Evolutionary conservation across 2,329 filamentous ascomycete species (phyloP), one percentile per base, ranked within the genome.

Genomic region (Cladophialophora immunda): DNA sequence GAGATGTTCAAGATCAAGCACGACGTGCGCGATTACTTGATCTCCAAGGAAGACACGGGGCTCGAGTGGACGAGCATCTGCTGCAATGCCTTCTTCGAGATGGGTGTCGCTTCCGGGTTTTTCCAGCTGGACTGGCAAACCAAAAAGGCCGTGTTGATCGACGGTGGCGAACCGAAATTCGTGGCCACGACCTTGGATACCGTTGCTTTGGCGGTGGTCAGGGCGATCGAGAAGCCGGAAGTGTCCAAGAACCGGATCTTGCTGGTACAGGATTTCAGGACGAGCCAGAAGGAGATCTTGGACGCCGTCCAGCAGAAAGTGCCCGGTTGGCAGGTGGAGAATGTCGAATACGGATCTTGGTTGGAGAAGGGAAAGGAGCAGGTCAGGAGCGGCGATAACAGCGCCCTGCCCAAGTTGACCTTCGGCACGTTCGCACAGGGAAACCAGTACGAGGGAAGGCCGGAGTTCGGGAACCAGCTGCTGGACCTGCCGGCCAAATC

Each of bases 201-300:
- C 0, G 72, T 88, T 7, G 85, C 76, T 0, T 76, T 82, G 22
- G 83, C 81, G 0, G 79, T 89, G 0, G 81, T 82, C 0, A 81
- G 81, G 0, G 76, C 86, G 0, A 73, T 88, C 0, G 65, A 72
- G 17, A 79, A 86, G 64, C 81, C 79, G 0, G 81, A 84, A 1
- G 81, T 84, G 71, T 87, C 86, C n/a, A 82, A 81, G 74, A 88
- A 89, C 73, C 78, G 81, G 3, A 64, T 74, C 2, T 78, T 89
- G 2, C 80, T 79, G 65, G 75, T 86, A n/a, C 74, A 83, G 6
- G 80, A 82, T 29, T 75, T 80, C 9, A 75, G 78, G 4, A 75
- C 81, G 17, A 81, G 82, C 0, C 85, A 87, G 74, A 79, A 79
- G 17, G 60, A 78, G 55, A 65, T 83, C 0, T 53, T 80, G 1